Evolutionary conservation across 2,329 filamentous ascomycete species (phyloP).

Genomic region (Stachybotrys chartarum): DNA sequence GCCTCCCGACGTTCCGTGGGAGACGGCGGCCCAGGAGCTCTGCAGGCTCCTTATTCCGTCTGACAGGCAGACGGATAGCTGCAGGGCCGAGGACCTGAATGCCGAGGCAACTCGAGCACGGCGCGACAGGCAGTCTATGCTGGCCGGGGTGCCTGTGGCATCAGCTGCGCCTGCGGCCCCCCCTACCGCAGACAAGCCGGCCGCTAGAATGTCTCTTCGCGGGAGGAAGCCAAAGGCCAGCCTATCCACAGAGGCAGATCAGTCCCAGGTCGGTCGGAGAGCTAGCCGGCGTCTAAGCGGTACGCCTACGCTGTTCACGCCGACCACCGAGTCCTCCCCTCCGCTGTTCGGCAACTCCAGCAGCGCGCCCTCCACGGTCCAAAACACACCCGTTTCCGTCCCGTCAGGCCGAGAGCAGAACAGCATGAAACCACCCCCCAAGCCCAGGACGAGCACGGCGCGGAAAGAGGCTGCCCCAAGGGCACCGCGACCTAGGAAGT

Average conservation of each 20-base stretch:
- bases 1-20: slow-evolving; percentile 79
- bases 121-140: slow-evolving; percentile 55
- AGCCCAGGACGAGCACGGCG: slow-evolving; percentile 40
- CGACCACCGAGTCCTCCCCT: slow-evolving; percentile 1
- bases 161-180: slow-evolving; percentile 11
- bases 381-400: slow-evolving; percentile 20
- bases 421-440: slow-evolving; percentile 45
- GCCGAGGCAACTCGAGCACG: slow-evolving; percentile 56
- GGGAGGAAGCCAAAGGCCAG: slow-evolving; percentile 57
- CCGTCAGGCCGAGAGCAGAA: slow-evolving; percentile 30
- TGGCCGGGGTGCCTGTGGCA: slow-evolving; percentile 21
- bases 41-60: slow-evolving; percentile 75
- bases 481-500: slow-evolving; percentile 29
- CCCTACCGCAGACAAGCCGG: slow-evolving; percentile 17
- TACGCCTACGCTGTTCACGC: slow-evolving; percentile 29
- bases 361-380: slow-evolving; percentile 19
- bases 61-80: slow-evolving; percentile 69
- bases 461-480: slow-evolving; percentile 32
- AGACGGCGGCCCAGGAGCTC: slow-evolving; percentile 73
- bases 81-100: slow-evolving; percentile 70
- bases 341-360: slow-evolving; percentile 11
- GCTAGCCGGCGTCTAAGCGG: slow-evolving; percentile 42
- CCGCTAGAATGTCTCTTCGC: slow-evolving; percentile 62
- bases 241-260: slow-evolving; percentile 45
- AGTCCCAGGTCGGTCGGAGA: slow-evolving; percentile 21